A percentile compares a stretch with the other conserved stretches of the same genome.
These are phyloP conservation scores for Thalia dealbata DNA, from an alignment of 176 grass and related monocot species.

Conservation along the genomic window DNA sequence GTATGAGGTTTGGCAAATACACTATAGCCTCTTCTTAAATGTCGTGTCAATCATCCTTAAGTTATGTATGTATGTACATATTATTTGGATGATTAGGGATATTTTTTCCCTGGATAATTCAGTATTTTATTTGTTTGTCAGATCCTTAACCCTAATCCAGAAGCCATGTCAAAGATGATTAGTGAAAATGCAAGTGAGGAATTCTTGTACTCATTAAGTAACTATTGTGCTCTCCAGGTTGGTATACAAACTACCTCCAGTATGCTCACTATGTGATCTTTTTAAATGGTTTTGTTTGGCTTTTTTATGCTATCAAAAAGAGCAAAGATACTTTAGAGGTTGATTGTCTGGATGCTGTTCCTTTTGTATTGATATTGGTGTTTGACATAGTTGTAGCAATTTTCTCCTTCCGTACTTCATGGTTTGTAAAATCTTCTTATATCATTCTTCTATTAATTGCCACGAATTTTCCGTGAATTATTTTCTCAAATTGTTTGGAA, in stretches of 20 bases:
- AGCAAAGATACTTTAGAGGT: too few species aligned
- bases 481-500: too few species aligned
- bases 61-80: background rate
- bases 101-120: constrained; percentile 9
- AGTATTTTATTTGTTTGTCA: constrained; percentile 25
- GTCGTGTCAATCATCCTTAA: background rate
- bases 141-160: constrained; percentile 98
- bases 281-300: too few species aligned
- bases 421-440: too few species aligned
- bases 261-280: too few species aligned
- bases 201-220: constrained; percentile 90
- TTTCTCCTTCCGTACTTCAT: too few species aligned
- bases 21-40: background rate
- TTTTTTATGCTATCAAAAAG: too few species aligned
- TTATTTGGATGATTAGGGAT: background rate
- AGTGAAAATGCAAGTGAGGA: constrained; percentile 95
- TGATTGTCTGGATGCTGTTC: too few species aligned
- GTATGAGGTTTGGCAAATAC: background rate
- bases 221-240: constrained; percentile 99
- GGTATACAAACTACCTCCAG: constrained; percentile 14
- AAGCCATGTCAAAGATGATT: constrained; percentile 96
- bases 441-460: too few species aligned
- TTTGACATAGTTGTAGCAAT: too few species aligned
- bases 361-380: too few species aligned
- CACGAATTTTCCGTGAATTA: too few species aligned